Evolutionary conservation across 768 basidiomycete species (phyloP).

Genomic region (Kondoa malvinella): DNA sequence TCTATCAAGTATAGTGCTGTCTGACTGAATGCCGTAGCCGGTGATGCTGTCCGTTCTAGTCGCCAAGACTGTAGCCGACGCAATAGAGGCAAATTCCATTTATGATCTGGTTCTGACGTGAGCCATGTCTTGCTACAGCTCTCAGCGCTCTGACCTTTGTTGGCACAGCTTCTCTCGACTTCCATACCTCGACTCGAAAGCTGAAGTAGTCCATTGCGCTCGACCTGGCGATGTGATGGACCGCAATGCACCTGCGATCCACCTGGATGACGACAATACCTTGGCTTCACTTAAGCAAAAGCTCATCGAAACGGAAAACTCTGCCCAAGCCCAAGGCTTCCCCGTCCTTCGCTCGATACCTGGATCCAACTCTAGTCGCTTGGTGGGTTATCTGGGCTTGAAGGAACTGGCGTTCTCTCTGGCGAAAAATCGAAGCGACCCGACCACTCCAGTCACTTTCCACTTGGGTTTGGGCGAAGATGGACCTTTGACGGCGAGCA

Average conservation of each 20-base stretch:
- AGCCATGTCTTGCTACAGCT: neutral
- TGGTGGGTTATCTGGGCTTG: constrained; percentile 78
- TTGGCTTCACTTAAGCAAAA: constrained; percentile 57
- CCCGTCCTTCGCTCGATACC: constrained; percentile 53
- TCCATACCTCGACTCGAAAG: constrained; percentile 81
- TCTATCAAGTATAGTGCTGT: neutral
- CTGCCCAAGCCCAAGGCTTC: constrained; percentile 51
- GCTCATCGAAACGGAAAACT: constrained; percentile 41
- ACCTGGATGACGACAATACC: constrained; percentile 55
- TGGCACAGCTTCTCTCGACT: constrained; percentile 51
- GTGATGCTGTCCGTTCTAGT: constrained; percentile 71
- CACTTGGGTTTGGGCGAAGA: too few species aligned
- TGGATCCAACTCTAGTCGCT: constrained; percentile 41
- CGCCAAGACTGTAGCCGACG: constrained; percentile 77
- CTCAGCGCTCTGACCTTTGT: neutral
- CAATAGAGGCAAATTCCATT: constrained; percentile 78
- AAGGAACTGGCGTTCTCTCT: constrained; percentile 89
- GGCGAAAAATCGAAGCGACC: constrained; percentile 30
- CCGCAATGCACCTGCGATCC: constrained; percentile 48
- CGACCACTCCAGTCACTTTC: too few species aligned
- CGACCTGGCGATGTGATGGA: constrained; percentile 15
- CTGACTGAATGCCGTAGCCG: constrained; percentile 36
- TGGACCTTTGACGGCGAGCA: neutral
- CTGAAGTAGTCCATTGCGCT: constrained; percentile 42
- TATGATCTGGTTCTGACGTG: constrained; percentile 49